Evolutionary conservation across 2,329 filamentous ascomycete species (phyloP).

Genomic region (Alternaria ethzedia): DNA sequence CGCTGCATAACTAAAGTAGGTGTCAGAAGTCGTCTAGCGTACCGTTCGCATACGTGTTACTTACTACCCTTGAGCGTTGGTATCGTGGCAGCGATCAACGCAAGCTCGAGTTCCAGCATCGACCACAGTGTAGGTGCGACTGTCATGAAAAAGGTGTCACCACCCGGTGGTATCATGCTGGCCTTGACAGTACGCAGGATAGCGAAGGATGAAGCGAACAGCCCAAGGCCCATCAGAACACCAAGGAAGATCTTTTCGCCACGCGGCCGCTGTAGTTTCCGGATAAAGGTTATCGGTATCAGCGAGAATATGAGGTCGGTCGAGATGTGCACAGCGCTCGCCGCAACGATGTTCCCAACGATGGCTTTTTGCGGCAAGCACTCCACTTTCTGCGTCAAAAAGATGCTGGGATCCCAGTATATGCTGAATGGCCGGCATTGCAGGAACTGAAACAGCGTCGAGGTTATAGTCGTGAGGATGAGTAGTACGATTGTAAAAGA

Average conservation of each 20-base stretch:
- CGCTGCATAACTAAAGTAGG: constrained; percentile 18
- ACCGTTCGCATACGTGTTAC: not conserved
- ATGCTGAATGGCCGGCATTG: constrained; percentile 34
- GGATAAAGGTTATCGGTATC: constrained; percentile 31
- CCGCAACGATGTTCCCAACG: constrained; percentile 31
- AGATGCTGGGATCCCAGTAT: constrained; percentile 32
- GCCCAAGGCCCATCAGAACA: constrained; percentile 29
- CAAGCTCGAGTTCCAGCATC: constrained; percentile 33
- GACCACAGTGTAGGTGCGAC: constrained; percentile 32
- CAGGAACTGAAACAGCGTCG: constrained; percentile 33
- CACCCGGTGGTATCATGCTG: constrained; percentile 18
- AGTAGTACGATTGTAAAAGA: constrained; percentile 23
- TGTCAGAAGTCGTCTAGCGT: accelerated
- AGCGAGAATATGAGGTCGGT: constrained; percentile 29
- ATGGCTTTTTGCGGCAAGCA: constrained; percentile 25
- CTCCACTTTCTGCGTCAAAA: constrained; percentile 7
- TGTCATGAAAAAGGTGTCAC: constrained; percentile 28
- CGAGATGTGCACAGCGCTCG: constrained; percentile 23
- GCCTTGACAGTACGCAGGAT: constrained; percentile 30
- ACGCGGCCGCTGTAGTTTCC: constrained; percentile 25
- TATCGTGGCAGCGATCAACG: constrained; percentile 35
- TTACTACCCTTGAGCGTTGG: constrained; percentile 29
- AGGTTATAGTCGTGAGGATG: constrained; percentile 19
- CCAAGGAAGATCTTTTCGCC: constrained; percentile 33
- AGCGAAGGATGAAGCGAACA: constrained; percentile 29